Evolutionary conservation across 2,329 filamentous ascomycete species (phyloP), one percentile per base, ranked within the genome.

Genomic region (Huntiella bhutanensis): DNA sequence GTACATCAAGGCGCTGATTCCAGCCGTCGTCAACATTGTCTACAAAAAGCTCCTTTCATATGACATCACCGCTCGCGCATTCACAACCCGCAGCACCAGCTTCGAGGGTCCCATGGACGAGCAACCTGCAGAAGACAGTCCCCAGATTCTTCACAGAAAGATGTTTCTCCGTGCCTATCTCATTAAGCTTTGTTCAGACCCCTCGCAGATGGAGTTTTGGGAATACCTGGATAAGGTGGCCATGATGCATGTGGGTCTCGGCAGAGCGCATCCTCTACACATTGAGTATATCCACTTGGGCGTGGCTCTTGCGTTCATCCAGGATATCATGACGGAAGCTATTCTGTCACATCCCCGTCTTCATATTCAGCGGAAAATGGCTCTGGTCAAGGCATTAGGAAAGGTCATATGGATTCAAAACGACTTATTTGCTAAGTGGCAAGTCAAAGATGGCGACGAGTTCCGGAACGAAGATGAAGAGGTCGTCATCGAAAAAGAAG

Each of bases 361-460:
- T 39, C 67, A 70, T 36, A 68, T 82, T 54, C 66, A 69, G 49
- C 71, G 73, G 60, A 87, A 87, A 62, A 77, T 81, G 13, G 77
- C 74, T 15, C 69, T 88, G 3, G 70, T 87, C 40, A 82, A 80
- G 58, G 82, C 83, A 0, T 65, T 88, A 17, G 75, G 75, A 52
- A 91, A 91, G 59, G 77, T 88, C 19, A 78, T 88, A 52, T 88
- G 82, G 82, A 86, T 88, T 53, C 83, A 88, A 61, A 88, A 88
- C 57, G 83, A 88, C 58, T 67, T 88, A 19, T 82, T 88, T 59
- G 80, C 82, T 12, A 82, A 80, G 58, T 87, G 81, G 79, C 82
- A 85, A 55, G 73, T 82, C 33, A 67, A 71, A 33, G 78, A 82
- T 52, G 77, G 77, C 43, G 71, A 77, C 32, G 80, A 84, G 59